Evolutionary conservation across 176 grass and related monocot genomes (phyloP), one percentile per base, ranked within the genome.

Genomic region (Dendrocalamus sinicus): DNA sequence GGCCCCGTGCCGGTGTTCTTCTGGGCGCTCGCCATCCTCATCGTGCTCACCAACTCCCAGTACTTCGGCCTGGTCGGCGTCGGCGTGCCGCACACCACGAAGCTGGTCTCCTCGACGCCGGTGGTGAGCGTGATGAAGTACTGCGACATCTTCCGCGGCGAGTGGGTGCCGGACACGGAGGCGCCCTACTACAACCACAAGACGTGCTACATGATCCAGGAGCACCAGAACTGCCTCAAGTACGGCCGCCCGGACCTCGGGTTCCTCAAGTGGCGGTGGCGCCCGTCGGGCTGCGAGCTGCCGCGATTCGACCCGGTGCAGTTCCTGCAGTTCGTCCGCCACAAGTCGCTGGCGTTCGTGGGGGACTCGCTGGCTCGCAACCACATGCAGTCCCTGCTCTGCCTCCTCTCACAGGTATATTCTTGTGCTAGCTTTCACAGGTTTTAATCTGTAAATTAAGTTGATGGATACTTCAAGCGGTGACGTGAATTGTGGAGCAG

Each of bases 221-320:
- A 92, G 79, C 91, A 92, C 84, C 91, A 92, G 87, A 92, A 92
- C 76, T 92, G 91, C 91, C 88, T 92, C 87, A 92, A 92, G 88
- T 92, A 89, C 80, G 91, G 91, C 11, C 50, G 91, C 0, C 91
- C 91, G 4, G 91, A 92, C 84, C 78, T 87, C 0, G 91, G 76
- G 0, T 92, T 92, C 91, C 84, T 92, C 84, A 92, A 90, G 84
- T 92, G 91, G 91, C 79, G 87, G 0, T 92, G 91, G 91, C 39
- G 84, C 3, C 91, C 91, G 0, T 86, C 88, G 0, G 91, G 87
- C 0, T 92, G 91, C 88, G 91, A 92, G 47, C 91, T 92, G 8
- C 91, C 91, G 39, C 84, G 87, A 63, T 92, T 92, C 87, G 87
- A 92, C 87, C 87, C 91, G 2, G 68, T 89, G 0, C 91, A 89